Evolutionary conservation across 345 rosid genomes (phyloP), one percentile per base, ranked within the genome.

Genomic region (Alliaria petiolata): DNA sequence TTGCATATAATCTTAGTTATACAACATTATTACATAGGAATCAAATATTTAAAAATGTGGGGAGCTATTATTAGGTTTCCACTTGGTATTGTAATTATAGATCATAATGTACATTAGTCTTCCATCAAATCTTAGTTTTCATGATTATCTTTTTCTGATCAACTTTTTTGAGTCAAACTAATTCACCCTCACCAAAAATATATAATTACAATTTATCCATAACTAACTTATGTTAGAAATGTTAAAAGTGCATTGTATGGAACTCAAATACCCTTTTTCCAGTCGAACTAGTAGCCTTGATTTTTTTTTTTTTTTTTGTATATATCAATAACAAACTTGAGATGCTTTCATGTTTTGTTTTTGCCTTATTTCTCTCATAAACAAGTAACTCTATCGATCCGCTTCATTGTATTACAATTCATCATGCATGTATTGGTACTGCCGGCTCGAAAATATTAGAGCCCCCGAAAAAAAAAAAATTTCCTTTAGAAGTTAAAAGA

Each of bases 81-180:
- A 58, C 62, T 42, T 65, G 45, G 67, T 22, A 47, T 13, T 42
- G 56, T 67, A 51, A 74, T 58, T 66, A 58, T 51, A 16, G 47
- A 74, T 66, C 47, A 67, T 74, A 33, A 19, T 59, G 40, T 67
- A 44, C 19, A 35, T 50, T 50, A 67, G 62, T 50, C 78, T 39
- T 74, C 55, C 72, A 67, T 62, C 72, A 59, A 67, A 67, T 59
- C 33, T 50, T 42, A 39, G 33, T 12, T 59, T 16, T 59, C 62
- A 67, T 60, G 68, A 67, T 67, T 67, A 59, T 74, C 0, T 58
- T 50, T 9, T 59, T 33, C 15, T 8, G 4, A 13, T 59, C 5
- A 50, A 31, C 30, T 3, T 22, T 31, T 33, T 33, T 0, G 42
- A 67, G 73, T 67, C 68, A 74, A 74, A 59, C 40, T 42, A 33